Evolutionary conservation across 805 yeast species (phyloP).

Genomic region (Yarrowia hollandica): DNA sequence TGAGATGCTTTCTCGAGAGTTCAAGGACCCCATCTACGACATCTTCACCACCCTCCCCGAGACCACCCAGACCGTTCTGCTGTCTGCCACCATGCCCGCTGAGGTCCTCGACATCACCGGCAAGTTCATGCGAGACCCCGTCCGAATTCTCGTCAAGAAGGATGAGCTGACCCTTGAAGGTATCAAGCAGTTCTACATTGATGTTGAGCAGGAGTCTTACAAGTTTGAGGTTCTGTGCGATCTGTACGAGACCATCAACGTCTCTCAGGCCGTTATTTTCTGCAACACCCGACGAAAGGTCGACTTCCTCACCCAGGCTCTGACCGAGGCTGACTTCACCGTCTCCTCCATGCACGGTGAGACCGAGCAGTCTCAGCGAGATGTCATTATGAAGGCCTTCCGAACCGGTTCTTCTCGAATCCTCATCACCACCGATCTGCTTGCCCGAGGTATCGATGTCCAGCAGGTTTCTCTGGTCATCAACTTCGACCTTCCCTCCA

Average conservation of each 20-base stretch:
- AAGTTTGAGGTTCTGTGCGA: slow-evolving; percentile 94
- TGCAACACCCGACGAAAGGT: slow-evolving; percentile 97
- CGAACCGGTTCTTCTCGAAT: slow-evolving; percentile 91
- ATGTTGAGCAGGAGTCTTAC: slow-evolving; percentile 90
- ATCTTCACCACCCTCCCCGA: slow-evolving; percentile 83
- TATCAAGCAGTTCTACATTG: slow-evolving; percentile 85
- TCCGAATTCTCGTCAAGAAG: slow-evolving; percentile 88
- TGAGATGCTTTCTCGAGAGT: slow-evolving; percentile 88
- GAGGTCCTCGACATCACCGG: slow-evolving; percentile 90
- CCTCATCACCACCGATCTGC: slow-evolving; percentile 91
- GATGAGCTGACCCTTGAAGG: slow-evolving; percentile 95
- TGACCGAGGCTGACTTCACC: slow-evolving; percentile 79
- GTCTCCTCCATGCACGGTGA: slow-evolving; percentile 97
- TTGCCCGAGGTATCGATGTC: slow-evolving; percentile 98
- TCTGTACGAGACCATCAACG: slow-evolving; percentile 88
- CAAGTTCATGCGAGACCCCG: slow-evolving; percentile 91
- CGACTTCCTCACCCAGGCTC: slow-evolving; percentile 80
- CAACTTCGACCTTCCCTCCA: slow-evolving; percentile 88
- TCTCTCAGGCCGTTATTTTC: slow-evolving; percentile 97
- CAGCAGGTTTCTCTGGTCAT: slow-evolving; percentile 95
- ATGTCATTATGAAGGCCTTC: slow-evolving; percentile 92
- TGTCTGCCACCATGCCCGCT: slow-evolving; percentile 90
- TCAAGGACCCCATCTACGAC: slow-evolving; percentile 92
- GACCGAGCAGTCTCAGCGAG: slow-evolving; percentile 93
- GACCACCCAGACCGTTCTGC: slow-evolving; percentile 86